Evolutionary conservation across 495 filamentous ascomycete genomes (phyloP).

Genomic region (Umbilicaria muhlenbergii): DNA sequence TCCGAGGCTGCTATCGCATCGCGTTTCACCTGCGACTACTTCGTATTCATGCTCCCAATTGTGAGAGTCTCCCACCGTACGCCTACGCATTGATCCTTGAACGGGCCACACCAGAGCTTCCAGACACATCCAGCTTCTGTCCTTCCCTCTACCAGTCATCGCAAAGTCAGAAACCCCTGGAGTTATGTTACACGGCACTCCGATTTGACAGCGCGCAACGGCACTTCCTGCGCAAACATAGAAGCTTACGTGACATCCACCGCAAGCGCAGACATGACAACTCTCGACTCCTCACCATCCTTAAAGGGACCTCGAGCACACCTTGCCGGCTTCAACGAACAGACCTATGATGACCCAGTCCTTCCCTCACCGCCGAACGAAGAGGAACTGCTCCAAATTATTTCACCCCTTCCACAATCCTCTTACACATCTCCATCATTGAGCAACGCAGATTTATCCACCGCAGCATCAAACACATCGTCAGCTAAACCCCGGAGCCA

Average conservation of each 20-base stretch:
- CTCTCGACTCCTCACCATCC: neutral
- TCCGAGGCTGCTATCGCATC: too few relatives aligned
- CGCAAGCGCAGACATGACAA: neutral
- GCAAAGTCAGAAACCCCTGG: neutral
- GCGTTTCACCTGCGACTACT: too few relatives aligned
- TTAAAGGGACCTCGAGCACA: conserved; percentile 3
- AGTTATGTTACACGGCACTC: neutral
- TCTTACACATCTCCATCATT: conserved; percentile 5
- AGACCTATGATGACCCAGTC: conserved; percentile 13
- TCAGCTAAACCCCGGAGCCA: conserved; percentile 1
- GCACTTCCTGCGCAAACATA: neutral
- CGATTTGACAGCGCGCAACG: neutral
- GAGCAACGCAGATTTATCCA: neutral
- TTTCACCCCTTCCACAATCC: conserved; percentile 5
- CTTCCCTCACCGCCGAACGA: conserved; percentile 10
- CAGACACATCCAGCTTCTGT: neutral
- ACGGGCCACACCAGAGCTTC: too few relatives aligned
- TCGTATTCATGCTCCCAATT: too few relatives aligned
- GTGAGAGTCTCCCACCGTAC: too few relatives aligned
- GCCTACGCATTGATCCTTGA: too few relatives aligned
- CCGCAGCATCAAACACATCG: neutral
- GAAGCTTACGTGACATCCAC: neutral
- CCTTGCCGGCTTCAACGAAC: conserved; percentile 12
- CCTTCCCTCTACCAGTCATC: neutral
- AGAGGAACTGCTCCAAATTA: conserved; percentile 11